Evolutionary conservation across 345 rosid species (phyloP), one percentile per base, ranked within the genome.

Genomic region (Gossypium turneri): DNA sequence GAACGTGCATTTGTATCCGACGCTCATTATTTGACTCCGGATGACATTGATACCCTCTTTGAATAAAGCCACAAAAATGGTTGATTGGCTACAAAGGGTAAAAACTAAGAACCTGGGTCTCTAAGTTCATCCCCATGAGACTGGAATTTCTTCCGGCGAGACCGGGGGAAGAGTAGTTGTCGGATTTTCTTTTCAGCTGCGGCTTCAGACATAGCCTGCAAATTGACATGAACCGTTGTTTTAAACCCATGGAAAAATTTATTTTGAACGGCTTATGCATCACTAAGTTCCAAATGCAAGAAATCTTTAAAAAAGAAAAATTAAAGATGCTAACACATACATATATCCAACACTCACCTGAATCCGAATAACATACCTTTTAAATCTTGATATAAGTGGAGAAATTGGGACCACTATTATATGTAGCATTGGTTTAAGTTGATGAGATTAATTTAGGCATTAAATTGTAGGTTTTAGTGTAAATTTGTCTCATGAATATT

Each of bases 141-240:
- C 78, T 81, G 83, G n/a, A 89, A 47, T 79, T 91, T 94, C 90
- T 94, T 94, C 63, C 98, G 76, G 53, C 85, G 90, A 34, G 98
- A 85, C 29, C 93, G 84, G 1, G 97, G 97, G 84, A 92, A 90
- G 55, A 91, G 47, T n/a, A 94, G 84, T 78, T 88, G 94, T 59
- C 82, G 91, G 70, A 92, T 91, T 86, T 92, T 95, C 84, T 90
- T 94, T 78, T 90, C 97, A 29, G 98, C 98, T 63, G 90, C 90
- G 69, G 78, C 71, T 76, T 88, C 92, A 7, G 95, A 83, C 51
- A 77, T 75, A 22, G 90, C 98, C 98, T 94, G 87, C 76, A 80
- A 15, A 22, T 65, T 74, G 44, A 55, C 9, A 50, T 9, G 47
- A 56, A 51, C 16, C 0, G 51, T 62, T 17, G 55, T 17, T 29